Conservation (phyloP, 208 protist genomes). For the Trypanosoma rangeli region DNA sequence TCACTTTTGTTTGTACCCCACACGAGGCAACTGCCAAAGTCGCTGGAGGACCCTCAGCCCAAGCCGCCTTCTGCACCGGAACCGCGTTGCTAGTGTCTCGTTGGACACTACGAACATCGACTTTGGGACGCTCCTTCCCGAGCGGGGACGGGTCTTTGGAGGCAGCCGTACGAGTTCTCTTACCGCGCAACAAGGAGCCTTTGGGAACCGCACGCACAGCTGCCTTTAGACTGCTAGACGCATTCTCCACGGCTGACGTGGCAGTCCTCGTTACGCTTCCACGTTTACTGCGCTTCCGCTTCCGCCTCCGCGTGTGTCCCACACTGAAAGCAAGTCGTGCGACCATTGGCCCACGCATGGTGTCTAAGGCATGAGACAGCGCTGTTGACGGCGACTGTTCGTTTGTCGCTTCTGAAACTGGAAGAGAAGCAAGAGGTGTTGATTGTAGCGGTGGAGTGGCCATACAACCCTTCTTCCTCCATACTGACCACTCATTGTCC, state of each 20-base stretch:
- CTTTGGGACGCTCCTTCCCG: not conserved
- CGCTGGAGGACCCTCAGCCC: not conserved
- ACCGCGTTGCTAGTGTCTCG: not conserved
- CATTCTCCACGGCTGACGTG: not conserved
- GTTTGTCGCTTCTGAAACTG: not conserved
- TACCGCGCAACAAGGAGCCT: slow-evolving; percentile 26
- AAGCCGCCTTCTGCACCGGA: not conserved
- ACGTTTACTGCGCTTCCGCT: slow-evolving; percentile 21
- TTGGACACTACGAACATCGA: not conserved
- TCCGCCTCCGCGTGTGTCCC: slow-evolving; percentile 19
- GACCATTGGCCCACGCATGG: not conserved
- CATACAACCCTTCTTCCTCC: slow-evolving; percentile 1
- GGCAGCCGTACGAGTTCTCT: slow-evolving; percentile 7
- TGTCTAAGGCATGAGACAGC: not conserved
- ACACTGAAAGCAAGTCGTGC: slow-evolving; percentile 1
- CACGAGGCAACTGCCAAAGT: not conserved
- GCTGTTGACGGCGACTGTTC: not conserved
- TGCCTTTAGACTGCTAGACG: not conserved
- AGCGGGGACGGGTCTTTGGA: not conserved
- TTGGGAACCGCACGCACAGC: slow-evolving; percentile 16
- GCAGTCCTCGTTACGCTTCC: not conserved
- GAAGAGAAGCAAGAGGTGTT: not conserved
- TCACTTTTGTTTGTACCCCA: not conserved
- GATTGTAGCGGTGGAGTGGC: not conserved
- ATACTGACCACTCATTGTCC: not conserved